Base-by-base conservation (phyloP, 192 early-diverging fungal genomes). In the Dissophora globulifera region DNA sequence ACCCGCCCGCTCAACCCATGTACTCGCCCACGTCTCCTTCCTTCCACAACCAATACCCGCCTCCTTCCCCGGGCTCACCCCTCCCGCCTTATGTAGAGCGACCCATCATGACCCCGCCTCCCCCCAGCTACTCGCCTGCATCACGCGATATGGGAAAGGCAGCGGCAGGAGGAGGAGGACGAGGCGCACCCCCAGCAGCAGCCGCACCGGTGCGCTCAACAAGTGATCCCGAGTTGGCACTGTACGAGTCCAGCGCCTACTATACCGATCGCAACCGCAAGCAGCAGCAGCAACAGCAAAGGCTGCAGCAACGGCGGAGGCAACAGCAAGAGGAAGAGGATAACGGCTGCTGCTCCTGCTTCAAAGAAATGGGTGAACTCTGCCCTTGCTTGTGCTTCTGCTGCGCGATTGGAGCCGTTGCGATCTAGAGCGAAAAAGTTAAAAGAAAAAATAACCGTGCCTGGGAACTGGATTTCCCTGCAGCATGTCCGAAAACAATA, bases 321-420 rank as follows among this genome's bases (percentile, higher is more conserved):
- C 59, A 67, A 20, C 57, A 67, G 13, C 45, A 62, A 30, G 29
- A 76, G 22, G 19, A 58, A 17, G 31, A 54, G 13, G 20, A 76
- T 1, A 40, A 50, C 7, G 72, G 62, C n/a, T 66, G 72, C n/a
- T 76, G 72, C 30, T 41, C 48, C 2, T 76, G 72, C 32, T 67
- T 54, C 43, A 76, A 64, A 27, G 58, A 59, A 0, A 11, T 60
- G 15, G 64, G 49, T 45, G 72, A 76, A 53, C 67, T 76, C 23
- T 76, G 72, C 42, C 72, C 72, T 9, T 67, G 72, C 26, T 12
- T 54, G 3, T 76, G 72, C 51, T 76, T 76, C 29, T 76, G 72
- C 47, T 76, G 63, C 20, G n/a, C 67, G 45, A 56, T 76, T 50
- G 72, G 72, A 4, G 72, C 57, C 15, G 46, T 57, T 15, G 72